These are phyloP conservation scores for Grigorovia yakushimaensis DNA, from an alignment of 805 yeast species.

Conservation along the genomic window DNA sequence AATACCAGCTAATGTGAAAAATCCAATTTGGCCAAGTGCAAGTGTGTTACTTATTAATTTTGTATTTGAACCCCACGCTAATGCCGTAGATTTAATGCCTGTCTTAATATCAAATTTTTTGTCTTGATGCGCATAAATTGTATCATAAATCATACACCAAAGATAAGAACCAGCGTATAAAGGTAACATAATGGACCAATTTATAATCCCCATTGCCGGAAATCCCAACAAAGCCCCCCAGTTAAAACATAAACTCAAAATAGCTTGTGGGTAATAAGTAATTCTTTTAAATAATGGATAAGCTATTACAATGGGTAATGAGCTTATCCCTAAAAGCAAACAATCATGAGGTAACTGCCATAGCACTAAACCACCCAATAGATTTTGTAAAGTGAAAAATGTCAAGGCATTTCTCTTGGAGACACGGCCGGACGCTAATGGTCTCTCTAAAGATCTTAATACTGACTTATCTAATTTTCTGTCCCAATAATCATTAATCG, in stretches of 20 bases:
- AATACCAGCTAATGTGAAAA: conserved; percentile 58
- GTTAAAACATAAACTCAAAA: conserved; percentile 70
- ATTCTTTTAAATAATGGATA: conserved; percentile 92
- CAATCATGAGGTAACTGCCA: conserved; percentile 70
- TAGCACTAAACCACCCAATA: conserved; percentile 63
- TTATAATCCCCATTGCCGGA: conserved; percentile 90
- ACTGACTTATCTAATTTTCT: conserved; percentile 76
- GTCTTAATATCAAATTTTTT: conserved; percentile 78
- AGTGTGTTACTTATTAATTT: conserved; percentile 58
- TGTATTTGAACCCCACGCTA: conserved; percentile 78
- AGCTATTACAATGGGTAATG: conserved; percentile 68
- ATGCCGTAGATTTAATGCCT: conserved; percentile 91
- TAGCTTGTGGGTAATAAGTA: conserved; percentile 90
- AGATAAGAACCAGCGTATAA: conserved; percentile 65
- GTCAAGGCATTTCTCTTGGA: conserved; percentile 51
- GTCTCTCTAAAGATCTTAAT: conserved; percentile 79
- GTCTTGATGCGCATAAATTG: conserved; percentile 97
- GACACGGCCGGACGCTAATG: conserved; percentile 85
- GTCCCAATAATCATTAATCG: conserved; percentile 84
- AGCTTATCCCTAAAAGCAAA: conserved; percentile 71
- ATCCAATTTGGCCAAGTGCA: conserved; percentile 56
- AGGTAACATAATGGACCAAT: conserved; percentile 66
- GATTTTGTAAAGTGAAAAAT: conserved; percentile 66
- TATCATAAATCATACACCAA: conserved; percentile 96
- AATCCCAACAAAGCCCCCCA: conserved; percentile 95